A percentile compares a stretch with the other conserved stretches of the same genome.
Conservation (phyloP, 805 yeast species). For the Starmerella sp. region DNA sequence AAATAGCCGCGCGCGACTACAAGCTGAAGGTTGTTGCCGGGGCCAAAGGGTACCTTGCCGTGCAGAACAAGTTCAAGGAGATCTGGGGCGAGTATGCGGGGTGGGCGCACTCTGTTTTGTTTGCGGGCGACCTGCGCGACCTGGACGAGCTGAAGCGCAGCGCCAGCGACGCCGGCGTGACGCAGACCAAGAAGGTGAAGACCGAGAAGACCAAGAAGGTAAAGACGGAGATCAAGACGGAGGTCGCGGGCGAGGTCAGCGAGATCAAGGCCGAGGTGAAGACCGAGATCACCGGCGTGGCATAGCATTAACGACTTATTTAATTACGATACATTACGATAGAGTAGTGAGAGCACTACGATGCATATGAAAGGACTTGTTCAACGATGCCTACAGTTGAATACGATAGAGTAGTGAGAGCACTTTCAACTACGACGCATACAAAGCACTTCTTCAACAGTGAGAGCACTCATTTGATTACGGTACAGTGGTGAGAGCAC, state of each 20-base stretch:
- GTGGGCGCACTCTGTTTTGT: slow-evolving; percentile 95
- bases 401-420: too few species aligned
- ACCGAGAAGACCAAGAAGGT: not conserved
- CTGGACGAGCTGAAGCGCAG: slow-evolving; percentile 33
- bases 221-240: not conserved
- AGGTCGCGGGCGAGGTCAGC: not conserved
- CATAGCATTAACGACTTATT: not conserved
- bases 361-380: too few species aligned
- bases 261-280: not conserved
- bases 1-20: slow-evolving; percentile 77
- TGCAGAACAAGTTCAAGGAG: slow-evolving; percentile 47
- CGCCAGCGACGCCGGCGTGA: not conserved
- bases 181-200: not conserved
- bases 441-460: too few species aligned
- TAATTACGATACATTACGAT: not conserved
- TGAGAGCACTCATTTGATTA: too few species aligned
- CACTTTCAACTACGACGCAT: too few species aligned
- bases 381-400: too few species aligned
- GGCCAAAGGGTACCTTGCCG: slow-evolving; percentile 41
- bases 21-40: slow-evolving; percentile 35
- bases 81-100: slow-evolving; percentile 92
- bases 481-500: too few species aligned
- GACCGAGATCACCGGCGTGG: not conserved
- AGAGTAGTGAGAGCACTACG: too few species aligned
- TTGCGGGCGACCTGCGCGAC: slow-evolving; percentile 70